Percentiles rank a stretch among this genome's conserved stretches.
phyloP scores from a whole-genome alignment of 805 yeast genomes.

The Myxozyma udenii region DNA sequence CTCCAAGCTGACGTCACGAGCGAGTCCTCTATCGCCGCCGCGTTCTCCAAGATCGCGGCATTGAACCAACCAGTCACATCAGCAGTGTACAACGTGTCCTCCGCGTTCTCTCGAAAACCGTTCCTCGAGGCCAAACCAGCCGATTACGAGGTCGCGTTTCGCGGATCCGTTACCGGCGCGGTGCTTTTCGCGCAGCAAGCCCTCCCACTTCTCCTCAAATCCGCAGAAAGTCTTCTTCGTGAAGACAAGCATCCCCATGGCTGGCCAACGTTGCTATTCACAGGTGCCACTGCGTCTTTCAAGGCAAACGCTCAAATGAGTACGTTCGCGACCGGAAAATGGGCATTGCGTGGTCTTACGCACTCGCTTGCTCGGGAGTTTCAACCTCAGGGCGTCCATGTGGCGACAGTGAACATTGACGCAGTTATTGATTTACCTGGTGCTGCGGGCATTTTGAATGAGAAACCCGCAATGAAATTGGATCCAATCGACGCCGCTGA shows the following conservation, averaged over 20 bases:
- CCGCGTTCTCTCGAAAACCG: slow-evolving; percentile 13
- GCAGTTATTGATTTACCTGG: slow-evolving; percentile 17
- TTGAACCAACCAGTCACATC: slow-evolving; percentile 17
- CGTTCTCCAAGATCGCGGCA: slow-evolving; percentile 2
- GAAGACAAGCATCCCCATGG: not conserved
- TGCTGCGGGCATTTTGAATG: slow-evolving; percentile 8
- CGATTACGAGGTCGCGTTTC: slow-evolving; percentile 9
- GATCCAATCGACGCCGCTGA: slow-evolving; percentile 20
- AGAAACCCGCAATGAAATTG: slow-evolving; percentile 14
- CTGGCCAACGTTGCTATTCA: slow-evolving; percentile 19
- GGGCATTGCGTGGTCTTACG: slow-evolving; percentile 19
- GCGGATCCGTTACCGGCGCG: slow-evolving; percentile 9
- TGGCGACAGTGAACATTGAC: slow-evolving; percentile 22
- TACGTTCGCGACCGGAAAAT: slow-evolving; percentile 20
- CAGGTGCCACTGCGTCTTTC: slow-evolving; percentile 28
- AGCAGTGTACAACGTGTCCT: slow-evolving; percentile 24
- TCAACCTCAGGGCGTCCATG: slow-evolving; percentile 23
- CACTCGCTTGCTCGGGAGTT: slow-evolving; percentile 21
- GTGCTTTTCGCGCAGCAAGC: slow-evolving; percentile 13
- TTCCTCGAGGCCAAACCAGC: slow-evolving; percentile 13
- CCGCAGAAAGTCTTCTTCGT: not conserved
- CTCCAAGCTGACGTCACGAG: slow-evolving; percentile 18
- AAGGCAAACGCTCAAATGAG: slow-evolving; percentile 24
- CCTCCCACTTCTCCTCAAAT: slow-evolving; percentile 14
- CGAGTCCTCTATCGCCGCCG: slow-evolving; percentile 2